Evolutionary conservation across 768 basidiomycete species (phyloP), one percentile per base, ranked within the genome.

Genomic region (Leccinum boreale): DNA sequence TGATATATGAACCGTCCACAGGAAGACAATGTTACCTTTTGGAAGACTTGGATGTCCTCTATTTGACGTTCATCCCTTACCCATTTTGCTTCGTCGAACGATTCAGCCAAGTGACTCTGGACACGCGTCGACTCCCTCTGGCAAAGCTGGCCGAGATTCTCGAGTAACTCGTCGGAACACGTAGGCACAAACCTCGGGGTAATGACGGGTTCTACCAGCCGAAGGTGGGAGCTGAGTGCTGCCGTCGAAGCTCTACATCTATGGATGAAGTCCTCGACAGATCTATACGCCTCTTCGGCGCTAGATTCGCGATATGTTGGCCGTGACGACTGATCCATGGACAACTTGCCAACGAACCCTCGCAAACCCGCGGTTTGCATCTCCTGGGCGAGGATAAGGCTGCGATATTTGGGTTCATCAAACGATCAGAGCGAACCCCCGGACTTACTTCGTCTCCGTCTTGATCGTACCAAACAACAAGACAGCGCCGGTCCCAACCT

Each of bases 121-220:
- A 93, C 74, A 49, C 80, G 78, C 9, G 87, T 68, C n/a, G 73
- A 70, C 42, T 77, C 67, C 31, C 70, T 66, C 24, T 71, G 58
- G 0, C 86, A 79, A 1, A 94, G 72, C 8, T 77, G 68, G 4
- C 84, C 86, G 0, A 96, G 76, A 9, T 84, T 86, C 9, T 61
- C 59, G 0, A 95, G 78, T 29, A 94, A 77, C 46, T 80, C 83
- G 51, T 89, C 77, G 2, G 90, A 88, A 68, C 92, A 95, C 0
- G 92, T 92, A 1, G 94, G 94, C 3, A 95, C 86, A 62, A 95
- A 96, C 17, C 94, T 84, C 0, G 94, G 94, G 0, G 94, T 94
- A 55, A 96, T 71, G 10, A 95, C 90, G 1, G 94, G 94, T 56
- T 89, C 81, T 4, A 94, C 80, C 9, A 91, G 77, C 10, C 79